These are phyloP conservation scores for Tetrapisispora namnaoensis DNA, from an alignment of 805 yeast species.

Conservation along the genomic window DNA sequence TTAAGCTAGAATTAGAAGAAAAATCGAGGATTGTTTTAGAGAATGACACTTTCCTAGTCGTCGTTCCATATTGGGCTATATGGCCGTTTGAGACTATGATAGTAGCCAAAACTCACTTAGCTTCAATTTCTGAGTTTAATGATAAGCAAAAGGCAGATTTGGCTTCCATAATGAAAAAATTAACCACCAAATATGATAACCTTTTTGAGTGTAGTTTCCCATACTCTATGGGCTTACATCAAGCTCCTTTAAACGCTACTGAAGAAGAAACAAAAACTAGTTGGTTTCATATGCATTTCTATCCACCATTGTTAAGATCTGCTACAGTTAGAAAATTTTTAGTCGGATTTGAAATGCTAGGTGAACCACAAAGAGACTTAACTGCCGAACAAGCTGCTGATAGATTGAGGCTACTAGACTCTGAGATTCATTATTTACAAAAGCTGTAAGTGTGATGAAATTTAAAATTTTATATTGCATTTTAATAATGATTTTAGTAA, in stretches of 20 bases:
- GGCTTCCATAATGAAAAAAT: conserved; percentile 41
- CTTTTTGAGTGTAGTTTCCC: conserved; percentile 62
- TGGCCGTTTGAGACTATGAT: conserved; percentile 75
- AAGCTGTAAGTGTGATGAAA: conserved; percentile 20
- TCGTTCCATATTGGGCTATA: conserved; percentile 74
- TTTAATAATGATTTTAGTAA: not conserved
- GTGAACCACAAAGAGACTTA: conserved; percentile 49
- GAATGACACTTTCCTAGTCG: conserved; percentile 54
- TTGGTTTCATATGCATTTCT: conserved; percentile 68
- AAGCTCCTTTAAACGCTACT: conserved; percentile 47
- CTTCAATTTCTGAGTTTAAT: conserved; percentile 40
- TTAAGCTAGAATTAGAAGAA: conserved; percentile 42
- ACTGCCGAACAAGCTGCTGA: conserved; percentile 26
- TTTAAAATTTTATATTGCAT: not conserved
- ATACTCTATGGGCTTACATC: conserved; percentile 76
- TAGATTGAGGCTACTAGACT: conserved; percentile 38
- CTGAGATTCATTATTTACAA: conserved; percentile 33
- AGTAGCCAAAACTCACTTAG: conserved; percentile 44
- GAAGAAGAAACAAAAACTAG: conserved; percentile 36
- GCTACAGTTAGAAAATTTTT: conserved; percentile 68
- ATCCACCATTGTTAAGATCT: conserved; percentile 65
- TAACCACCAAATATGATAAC: conserved; percentile 62
- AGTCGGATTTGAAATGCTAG: conserved; percentile 62
- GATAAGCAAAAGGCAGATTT: conserved; percentile 42
- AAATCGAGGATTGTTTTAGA: conserved; percentile 44